Percentiles rank a stretch among this genome's conserved stretches.
Evolutionary conservation across 768 basidiomycete genomes (phyloP).

Genomic region (Lactarius hatsudake): DNA sequence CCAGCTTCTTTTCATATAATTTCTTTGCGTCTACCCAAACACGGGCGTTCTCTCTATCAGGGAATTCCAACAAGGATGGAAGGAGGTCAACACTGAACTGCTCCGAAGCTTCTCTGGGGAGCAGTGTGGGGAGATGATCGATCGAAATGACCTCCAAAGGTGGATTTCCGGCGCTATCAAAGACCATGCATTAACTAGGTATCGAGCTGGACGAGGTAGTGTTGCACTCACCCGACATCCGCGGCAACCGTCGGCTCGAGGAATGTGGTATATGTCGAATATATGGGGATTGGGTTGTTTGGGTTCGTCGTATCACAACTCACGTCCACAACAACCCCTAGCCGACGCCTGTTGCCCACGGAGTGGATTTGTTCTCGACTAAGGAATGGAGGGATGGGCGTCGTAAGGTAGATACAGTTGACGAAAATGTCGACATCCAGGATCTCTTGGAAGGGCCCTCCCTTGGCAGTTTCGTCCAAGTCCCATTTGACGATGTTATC

Average conservation of each 20-base stretch:
- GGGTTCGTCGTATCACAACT: conserved; percentile 99
- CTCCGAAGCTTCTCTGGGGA: conserved; percentile 95
- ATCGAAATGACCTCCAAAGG: conserved; percentile 87
- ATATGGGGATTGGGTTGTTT: conserved; percentile 96
- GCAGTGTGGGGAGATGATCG: conserved; percentile 92
- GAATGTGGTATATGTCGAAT: conserved; percentile 91
- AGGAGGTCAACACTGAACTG: conserved; percentile 89
- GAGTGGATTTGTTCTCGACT: conserved; percentile 64
- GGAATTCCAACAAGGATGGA: conserved; percentile 78
- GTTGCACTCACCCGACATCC: conserved; percentile 62
- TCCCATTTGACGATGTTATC: conserved; percentile 98
- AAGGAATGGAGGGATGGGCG: conserved; percentile 80
- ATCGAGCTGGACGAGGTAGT: neutral
- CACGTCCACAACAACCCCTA: conserved; percentile 91
- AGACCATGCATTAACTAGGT: conserved; percentile 24
- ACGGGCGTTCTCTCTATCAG: conserved; percentile 57
- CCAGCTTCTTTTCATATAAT: conserved; percentile 69
- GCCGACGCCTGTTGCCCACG: conserved; percentile 62
- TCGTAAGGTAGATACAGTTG: conserved; percentile 98
- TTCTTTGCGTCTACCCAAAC: conserved; percentile 90
- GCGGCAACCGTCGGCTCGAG: conserved; percentile 87
- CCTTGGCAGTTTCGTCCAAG: conserved; percentile 92
- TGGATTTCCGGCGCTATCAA: conserved; percentile 55
- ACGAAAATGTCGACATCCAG: conserved; percentile 96
- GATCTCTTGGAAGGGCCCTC: conserved; percentile 94